Conservation (phyloP, 257 asterid species). For the Plantago elongata region DNA sequence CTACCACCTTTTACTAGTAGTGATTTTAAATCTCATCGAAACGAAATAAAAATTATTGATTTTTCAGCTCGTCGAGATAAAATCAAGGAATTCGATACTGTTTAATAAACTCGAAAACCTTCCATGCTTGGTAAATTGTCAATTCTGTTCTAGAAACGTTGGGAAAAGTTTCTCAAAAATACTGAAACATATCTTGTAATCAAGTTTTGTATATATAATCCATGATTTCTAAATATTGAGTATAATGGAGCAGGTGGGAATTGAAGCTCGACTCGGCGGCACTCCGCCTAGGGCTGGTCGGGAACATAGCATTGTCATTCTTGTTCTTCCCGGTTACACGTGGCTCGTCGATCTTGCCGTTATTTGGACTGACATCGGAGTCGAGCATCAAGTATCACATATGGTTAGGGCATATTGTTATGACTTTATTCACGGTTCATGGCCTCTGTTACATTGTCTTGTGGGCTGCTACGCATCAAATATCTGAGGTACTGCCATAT, state of each 20-base stretch:
- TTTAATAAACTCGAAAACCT: no score
- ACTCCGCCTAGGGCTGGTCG: constrained; percentile 57
- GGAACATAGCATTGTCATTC: constrained; percentile 50
- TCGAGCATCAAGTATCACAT: constrained; percentile 74
- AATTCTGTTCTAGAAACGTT: no score
- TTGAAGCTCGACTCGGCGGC: constrained; percentile 47
- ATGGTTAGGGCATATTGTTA: constrained; percentile 76
- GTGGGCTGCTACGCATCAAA: constrained; percentile 50
- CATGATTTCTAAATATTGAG: neutral
- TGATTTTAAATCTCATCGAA: neutral
- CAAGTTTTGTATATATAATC: neutral
- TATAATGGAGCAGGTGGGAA: constrained; percentile 57
- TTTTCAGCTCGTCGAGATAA: no score
- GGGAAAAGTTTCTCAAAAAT: no score
- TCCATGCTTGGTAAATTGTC: no score
- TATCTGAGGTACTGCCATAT: constrained; percentile 35
- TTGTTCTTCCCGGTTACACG: constrained; percentile 88
- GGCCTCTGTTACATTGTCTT: constrained; percentile 46
- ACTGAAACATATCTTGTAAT: no score
- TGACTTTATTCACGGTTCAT: constrained; percentile 69
- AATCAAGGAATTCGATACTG: no score
- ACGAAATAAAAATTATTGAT: no score
- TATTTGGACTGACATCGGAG: constrained; percentile 78
- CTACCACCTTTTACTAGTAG: neutral
- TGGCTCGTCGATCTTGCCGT: constrained; percentile 60